These are phyloP conservation scores for Linanthus parryae DNA, from an alignment of 148 eudicot species.

Conservation along the genomic window DNA sequence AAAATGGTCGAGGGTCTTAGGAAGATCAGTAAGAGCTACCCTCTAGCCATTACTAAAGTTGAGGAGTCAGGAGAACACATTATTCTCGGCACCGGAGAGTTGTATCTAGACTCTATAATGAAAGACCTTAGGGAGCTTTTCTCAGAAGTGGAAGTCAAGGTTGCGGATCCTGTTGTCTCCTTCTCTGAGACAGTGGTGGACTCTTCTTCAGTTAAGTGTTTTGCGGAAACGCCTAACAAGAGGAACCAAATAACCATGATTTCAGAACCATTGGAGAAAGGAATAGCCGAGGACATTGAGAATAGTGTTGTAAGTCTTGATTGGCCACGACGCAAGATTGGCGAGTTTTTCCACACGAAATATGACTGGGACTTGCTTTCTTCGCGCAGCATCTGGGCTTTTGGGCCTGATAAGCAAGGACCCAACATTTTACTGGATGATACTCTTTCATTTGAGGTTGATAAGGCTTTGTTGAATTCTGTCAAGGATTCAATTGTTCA, in stretches of 20 bases:
- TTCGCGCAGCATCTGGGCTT: constrained; percentile 98
- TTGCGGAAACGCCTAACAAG: constrained; percentile 97
- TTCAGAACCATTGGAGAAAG: constrained; percentile 96
- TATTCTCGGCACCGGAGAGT: constrained; percentile 90
- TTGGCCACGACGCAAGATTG: constrained; percentile 84
- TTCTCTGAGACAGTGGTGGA: constrained; percentile 99
- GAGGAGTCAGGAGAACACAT: constrained; percentile 99
- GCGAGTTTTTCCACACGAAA: constrained; percentile 83
- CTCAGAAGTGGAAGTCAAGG: constrained; percentile 99
- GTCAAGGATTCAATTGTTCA: constrained; percentile 98
- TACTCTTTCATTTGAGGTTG: constrained; percentile 97
- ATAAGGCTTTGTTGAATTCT: constrained; percentile 75
- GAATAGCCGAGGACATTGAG: constrained; percentile 98
- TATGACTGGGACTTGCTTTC: constrained; percentile 99
- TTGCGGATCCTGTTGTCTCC: constrained; percentile 99
- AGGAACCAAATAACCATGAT: constrained; percentile 96
- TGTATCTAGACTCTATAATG: constrained; percentile 97
- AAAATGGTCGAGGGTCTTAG: constrained; percentile 99
- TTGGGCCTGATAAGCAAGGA: constrained; percentile 99
- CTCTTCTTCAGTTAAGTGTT: constrained; percentile 95
- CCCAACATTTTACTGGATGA: constrained; percentile 95
- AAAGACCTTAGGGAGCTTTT: constrained; percentile 97
- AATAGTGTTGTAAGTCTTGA: constrained; percentile 85
- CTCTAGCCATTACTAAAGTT: constrained; percentile 96
- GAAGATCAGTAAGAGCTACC: constrained; percentile 97